Evolutionary conservation across 768 basidiomycete species (phyloP).

Genomic region (Boletus pseudo-olivaceus): DNA sequence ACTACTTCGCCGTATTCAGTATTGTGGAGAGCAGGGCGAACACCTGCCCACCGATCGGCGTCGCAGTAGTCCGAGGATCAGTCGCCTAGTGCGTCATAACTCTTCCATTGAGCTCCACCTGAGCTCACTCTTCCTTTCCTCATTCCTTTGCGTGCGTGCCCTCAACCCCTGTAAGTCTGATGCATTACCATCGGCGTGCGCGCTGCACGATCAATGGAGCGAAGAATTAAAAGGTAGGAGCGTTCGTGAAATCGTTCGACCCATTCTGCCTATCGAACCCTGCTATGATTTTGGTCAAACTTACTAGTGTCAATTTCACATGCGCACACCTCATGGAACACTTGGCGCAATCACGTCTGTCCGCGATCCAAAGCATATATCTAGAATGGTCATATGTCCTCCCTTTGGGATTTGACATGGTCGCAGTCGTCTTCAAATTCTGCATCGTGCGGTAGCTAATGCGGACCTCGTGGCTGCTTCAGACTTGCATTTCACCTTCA

Average conservation of each 20-base stretch:
- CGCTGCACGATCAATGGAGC: not conserved
- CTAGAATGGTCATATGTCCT: not conserved
- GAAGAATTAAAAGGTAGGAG: not conserved
- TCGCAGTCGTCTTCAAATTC: not conserved
- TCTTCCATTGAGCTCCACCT: not conserved
- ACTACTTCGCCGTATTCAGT: not conserved
- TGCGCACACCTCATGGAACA: constrained; percentile 11
- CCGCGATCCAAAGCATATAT: not conserved
- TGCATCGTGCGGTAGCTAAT: not conserved
- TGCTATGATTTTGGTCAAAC: not conserved
- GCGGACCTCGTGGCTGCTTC: constrained; percentile 1
- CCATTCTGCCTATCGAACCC: not conserved
- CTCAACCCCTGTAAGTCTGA: not conserved
- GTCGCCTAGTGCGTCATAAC: not conserved
- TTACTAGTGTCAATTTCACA: constrained; percentile 1
- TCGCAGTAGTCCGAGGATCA: constrained; percentile 14
- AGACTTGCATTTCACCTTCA: not conserved
- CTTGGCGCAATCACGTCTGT: not conserved
- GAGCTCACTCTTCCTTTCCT: not conserved
- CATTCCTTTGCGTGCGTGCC: not conserved
- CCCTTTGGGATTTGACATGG: not conserved
- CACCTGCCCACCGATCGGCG: not conserved
- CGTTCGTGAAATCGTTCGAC: not conserved
- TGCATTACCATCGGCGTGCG: not conserved
- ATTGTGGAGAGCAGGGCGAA: not conserved